Evolutionary conservation across 768 basidiomycete species (phyloP), one percentile per base, ranked within the genome.

Genomic region (Russula sp.): DNA sequence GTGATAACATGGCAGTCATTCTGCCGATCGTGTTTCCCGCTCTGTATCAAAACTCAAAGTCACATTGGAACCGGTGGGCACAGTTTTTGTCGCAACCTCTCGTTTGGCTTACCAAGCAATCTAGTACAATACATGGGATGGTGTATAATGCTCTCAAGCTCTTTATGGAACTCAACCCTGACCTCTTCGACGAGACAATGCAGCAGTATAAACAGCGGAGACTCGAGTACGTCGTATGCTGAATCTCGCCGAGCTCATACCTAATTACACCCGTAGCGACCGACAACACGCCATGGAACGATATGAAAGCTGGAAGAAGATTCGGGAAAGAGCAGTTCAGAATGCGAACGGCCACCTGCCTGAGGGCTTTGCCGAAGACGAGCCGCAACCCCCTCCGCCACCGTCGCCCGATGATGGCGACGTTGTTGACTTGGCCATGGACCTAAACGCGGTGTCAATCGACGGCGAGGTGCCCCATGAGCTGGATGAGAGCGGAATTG

Each of bases 151-250:
- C 97, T 2, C 78, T 99, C 73, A 98, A 96, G 74, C 74, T 98
- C 62, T 96, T 98, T 78, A 98, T 98, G 95, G 97, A 99, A 75
- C 93, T 98, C 73, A 98, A 98, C 72, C 91, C 94, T 0, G 92
- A 96, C 71, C 77, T 98, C 27, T 99, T 99, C 68, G 95, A 98
- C 69, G 91, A 91, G 68, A 85, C 89, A 57, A 86, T 98, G 81
- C 89, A 89, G 51, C 91, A 94, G 66, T 98, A 96, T 76, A 96
- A 91, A 76, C 88, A 91, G 71, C 84, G 85, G 60, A 89, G 87
- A 75, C 79, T 88, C 51, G 85, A 88, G 95, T 97, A 40, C 40
- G 61, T 52, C 13, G 14, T 59, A 51, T 55, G 40, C 2, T 44
- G 42, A 34, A 18, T 44, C 27, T 16, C 14, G 49, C 56, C 35